A percentile compares a stretch with the other conserved stretches of the same genome.
Conservation (phyloP, 768 basidiomycete species). For the Suillus fuscotomentosus region DNA sequence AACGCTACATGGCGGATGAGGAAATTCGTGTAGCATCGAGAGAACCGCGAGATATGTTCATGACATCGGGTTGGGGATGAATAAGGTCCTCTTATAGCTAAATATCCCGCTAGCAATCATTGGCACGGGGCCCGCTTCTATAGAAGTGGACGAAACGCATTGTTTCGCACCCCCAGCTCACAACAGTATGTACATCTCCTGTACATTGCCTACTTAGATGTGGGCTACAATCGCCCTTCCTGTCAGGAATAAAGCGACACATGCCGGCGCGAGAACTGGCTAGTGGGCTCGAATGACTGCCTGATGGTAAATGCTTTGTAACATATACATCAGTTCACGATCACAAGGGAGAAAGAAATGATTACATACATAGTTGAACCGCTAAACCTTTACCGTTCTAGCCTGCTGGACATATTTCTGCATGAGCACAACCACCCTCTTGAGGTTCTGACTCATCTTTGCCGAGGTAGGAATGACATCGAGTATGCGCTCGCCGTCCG, state of each 20-base stretch:
- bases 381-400: slow-evolving; percentile 14
- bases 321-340: neutral
- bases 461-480: slow-evolving; percentile 84
- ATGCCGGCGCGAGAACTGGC: neutral
- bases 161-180: neutral
- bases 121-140: neutral
- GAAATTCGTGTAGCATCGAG: neutral
- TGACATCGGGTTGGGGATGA: neutral
- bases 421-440: slow-evolving; percentile 66
- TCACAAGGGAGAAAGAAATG: neutral
- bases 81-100: neutral
- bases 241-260: neutral
- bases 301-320: neutral
- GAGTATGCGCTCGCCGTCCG: slow-evolving; percentile 30
- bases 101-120: neutral
- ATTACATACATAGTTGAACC: neutral
- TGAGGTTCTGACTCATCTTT: slow-evolving; percentile 82
- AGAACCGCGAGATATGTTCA: neutral
- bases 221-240: neutral
- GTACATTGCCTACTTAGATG: neutral
- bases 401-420: slow-evolving; percentile 61
- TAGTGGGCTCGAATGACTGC: neutral
- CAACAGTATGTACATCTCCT: neutral
- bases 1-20: slow-evolving; percentile 87
- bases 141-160: neutral